These are phyloP conservation scores for Pseudogymnoascus pannorum DNA, from an alignment of 2,329 filamentous ascomycete genomes.

Conservation along the genomic window DNA sequence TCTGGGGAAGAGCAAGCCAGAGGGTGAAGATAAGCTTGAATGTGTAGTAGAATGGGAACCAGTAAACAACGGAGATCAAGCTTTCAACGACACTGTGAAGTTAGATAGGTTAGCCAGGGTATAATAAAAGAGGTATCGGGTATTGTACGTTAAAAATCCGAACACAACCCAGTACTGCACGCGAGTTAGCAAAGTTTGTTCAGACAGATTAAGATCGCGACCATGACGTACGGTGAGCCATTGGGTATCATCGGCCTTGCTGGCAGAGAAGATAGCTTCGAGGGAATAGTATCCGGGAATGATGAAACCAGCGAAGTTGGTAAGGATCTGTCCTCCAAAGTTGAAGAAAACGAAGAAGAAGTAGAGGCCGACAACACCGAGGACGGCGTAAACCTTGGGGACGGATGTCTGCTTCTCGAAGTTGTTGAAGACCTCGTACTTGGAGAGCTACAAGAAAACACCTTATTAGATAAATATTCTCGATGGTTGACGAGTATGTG, in stretches of 20 bases:
- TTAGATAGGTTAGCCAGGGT: slow-evolving; percentile 9
- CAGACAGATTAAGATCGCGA: slow-evolving; percentile 11
- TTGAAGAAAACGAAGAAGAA: slow-evolving; percentile 92
- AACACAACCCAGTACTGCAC: slow-evolving; percentile 80
- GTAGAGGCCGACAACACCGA: slow-evolving; percentile 71
- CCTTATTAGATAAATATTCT: slow-evolving; percentile 16
- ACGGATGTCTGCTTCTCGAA: slow-evolving; percentile 77
- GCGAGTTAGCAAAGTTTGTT: slow-evolving; percentile 13
- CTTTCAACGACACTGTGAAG: slow-evolving; percentile 63
- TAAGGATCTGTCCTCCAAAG: slow-evolving; percentile 79
- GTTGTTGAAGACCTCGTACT: slow-evolving; percentile 77
- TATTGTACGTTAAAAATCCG: slow-evolving; percentile 62
- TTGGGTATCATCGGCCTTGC: slow-evolving; percentile 74
- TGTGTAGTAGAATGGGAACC: slow-evolving; percentile 98
- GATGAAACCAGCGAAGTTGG: slow-evolving; percentile 77
- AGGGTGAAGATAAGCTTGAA: slow-evolving; percentile 98
- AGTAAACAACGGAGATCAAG: slow-evolving; percentile 78
- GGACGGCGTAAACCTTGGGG: slow-evolving; percentile 77
- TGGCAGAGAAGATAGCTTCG: slow-evolving; percentile 63
- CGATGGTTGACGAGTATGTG: background rate
- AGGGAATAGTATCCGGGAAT: slow-evolving; percentile 82
- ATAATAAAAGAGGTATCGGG: background rate
- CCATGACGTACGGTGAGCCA: slow-evolving; percentile 58
- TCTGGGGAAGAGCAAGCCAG: slow-evolving; percentile 94
- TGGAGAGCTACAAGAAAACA: slow-evolving; percentile 57